phyloP scores from a whole-genome alignment of 1,284 basidiomycete species.

The Ganoderma resinaceum region DNA sequence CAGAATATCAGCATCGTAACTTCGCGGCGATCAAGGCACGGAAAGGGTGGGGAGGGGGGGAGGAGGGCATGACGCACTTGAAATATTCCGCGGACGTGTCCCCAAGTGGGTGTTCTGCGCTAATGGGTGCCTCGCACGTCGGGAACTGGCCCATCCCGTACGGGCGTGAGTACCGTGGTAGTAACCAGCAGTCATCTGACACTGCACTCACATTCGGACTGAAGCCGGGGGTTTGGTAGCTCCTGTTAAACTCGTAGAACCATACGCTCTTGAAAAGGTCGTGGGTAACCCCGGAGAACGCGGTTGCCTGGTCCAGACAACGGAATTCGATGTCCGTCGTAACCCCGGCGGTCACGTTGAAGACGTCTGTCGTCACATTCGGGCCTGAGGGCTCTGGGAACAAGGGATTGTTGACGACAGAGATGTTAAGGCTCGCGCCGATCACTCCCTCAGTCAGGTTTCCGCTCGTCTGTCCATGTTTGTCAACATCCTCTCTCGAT shows the following conservation, averaged over 20 bases:
- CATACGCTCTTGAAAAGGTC: constrained; percentile 43
- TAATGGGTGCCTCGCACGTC: constrained; percentile 45
- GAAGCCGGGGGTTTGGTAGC: constrained; percentile 45
- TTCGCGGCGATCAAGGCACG: neutral
- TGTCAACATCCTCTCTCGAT: constrained; percentile 12
- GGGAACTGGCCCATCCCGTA: constrained; percentile 29
- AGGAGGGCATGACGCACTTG: constrained; percentile 33
- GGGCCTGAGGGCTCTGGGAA: constrained; percentile 40
- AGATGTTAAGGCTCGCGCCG: constrained; percentile 32
- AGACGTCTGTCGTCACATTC: constrained; percentile 42
- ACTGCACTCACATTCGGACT: constrained; percentile 38
- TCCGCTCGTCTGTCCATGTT: constrained; percentile 32
- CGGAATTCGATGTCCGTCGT: constrained; percentile 47
- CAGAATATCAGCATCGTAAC: neutral
- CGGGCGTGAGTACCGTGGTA: neutral
- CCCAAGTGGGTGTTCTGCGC: constrained; percentile 43
- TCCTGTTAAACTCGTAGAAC: constrained; percentile 48
- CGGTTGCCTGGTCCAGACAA: constrained; percentile 49
- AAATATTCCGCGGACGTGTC: constrained; percentile 43
- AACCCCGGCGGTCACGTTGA: constrained; percentile 45
- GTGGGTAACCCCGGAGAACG: constrained; percentile 42
- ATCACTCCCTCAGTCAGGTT: constrained; percentile 34
- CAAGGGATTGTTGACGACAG: constrained; percentile 36
- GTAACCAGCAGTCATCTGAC: neutral
- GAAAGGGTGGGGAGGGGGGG: neutral